These are phyloP conservation scores for Rheum nobile DNA, from an alignment of 148 eudicot species.

Conservation along the genomic window DNA sequence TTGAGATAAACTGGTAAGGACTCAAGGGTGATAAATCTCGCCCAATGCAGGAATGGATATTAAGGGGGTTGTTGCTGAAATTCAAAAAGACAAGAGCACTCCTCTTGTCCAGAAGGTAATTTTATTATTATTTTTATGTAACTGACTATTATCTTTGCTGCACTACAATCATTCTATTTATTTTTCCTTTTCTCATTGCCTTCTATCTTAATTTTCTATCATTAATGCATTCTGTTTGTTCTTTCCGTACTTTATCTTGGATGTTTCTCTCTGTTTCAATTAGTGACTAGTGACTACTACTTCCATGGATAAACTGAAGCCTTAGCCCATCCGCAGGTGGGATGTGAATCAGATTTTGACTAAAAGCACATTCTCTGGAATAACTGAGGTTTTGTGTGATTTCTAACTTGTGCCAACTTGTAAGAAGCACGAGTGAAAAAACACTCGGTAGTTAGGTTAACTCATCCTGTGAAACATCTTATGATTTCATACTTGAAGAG, in stretches of 20 bases:
- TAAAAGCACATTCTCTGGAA: slow-evolving; percentile 38
- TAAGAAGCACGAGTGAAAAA: not conserved
- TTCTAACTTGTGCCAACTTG: slow-evolving; percentile 5
- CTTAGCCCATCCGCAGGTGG: slow-evolving; percentile 64
- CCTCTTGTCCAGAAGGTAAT: slow-evolving; percentile 91
- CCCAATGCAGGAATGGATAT: slow-evolving; percentile 95
- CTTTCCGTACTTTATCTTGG: slow-evolving; percentile 3
- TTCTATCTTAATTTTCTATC: not conserved
- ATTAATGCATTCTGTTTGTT: not conserved
- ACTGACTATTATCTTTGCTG: not conserved
- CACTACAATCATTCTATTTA: not conserved
- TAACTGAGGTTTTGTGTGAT: slow-evolving; percentile 51
- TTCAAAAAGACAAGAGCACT: slow-evolving; percentile 26
- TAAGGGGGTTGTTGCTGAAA: slow-evolving; percentile 31
- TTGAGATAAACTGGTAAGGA: slow-evolving; percentile 18
- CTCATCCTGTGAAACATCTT: not conserved
- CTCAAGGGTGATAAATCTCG: slow-evolving; percentile 27
- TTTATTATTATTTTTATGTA: not conserved
- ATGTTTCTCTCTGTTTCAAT: not conserved
- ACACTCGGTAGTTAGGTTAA: not conserved
- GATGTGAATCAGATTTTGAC: slow-evolving; percentile 64
- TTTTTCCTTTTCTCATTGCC: not conserved
- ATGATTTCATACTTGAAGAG: not conserved
- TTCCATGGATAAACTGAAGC: slow-evolving; percentile 16
- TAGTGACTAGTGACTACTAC: slow-evolving; percentile 3